These are phyloP conservation scores for Cordyceps fumosorosea DNA, from an alignment of 2,329 filamentous ascomycete genomes.

Conservation along the genomic window DNA sequence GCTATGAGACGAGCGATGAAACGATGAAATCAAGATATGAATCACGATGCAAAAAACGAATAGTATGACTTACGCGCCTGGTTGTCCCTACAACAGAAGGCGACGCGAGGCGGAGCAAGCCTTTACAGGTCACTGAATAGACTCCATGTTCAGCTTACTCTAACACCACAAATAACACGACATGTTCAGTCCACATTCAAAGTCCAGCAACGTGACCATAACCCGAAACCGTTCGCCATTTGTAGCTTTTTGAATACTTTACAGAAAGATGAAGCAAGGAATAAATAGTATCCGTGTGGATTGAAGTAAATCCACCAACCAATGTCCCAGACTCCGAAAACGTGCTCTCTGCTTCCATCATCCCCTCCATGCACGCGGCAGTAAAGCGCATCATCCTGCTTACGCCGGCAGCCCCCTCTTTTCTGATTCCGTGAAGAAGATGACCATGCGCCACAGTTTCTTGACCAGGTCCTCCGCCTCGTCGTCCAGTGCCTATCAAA, in stretches of 20 bases:
- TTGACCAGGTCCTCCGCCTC: conserved; percentile 90
- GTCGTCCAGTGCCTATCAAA: conserved; percentile 72
- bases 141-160: background rate
- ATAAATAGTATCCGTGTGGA: background rate
- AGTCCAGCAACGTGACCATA: background rate
- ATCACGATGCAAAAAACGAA: background rate
- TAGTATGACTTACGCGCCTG: background rate
- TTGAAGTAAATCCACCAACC: background rate
- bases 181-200: background rate
- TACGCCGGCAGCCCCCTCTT: conserved; percentile 74
- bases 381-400: background rate
- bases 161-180: background rate
- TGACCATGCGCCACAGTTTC: conserved; percentile 97
- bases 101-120: background rate
- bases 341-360: background rate
- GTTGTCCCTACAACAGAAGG: background rate
- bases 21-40: background rate
- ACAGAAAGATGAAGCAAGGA: background rate
- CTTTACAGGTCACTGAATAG: background rate
- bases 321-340: background rate
- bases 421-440: conserved; percentile 94
- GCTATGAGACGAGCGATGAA: background rate
- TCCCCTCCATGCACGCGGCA: background rate
- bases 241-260: background rate
- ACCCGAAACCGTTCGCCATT: background rate